These are phyloP conservation scores for Symbiodinium natans DNA, from an alignment of 73 alveolate species.

Conservation along the genomic window DNA sequence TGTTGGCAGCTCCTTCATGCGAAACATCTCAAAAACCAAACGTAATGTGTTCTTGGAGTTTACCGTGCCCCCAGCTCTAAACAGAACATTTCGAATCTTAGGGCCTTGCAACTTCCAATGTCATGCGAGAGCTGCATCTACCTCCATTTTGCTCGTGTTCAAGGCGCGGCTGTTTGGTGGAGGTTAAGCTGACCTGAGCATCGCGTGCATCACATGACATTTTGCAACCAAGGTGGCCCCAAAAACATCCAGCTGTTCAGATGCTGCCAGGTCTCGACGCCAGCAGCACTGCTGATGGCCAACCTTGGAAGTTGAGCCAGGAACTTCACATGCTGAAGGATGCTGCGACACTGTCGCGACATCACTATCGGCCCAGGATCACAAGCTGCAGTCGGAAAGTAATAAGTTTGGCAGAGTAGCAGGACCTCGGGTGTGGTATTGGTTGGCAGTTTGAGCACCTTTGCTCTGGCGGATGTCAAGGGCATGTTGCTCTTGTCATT, in stretches of 20 bases:
- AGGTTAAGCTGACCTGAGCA: neutral
- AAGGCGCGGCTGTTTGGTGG: neutral
- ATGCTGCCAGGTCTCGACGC: neutral
- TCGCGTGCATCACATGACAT: neutral
- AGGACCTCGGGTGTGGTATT: neutral
- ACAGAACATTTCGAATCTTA: too few relatives aligned
- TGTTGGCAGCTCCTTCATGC: neutral
- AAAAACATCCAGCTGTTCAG: neutral
- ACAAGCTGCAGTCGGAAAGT: too few relatives aligned
- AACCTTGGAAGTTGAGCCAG: neutral
- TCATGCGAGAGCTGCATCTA: too few relatives aligned
- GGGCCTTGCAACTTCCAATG: too few relatives aligned
- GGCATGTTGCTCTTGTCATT: neutral
- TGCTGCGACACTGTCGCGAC: too few relatives aligned
- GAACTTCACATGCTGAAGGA: too few relatives aligned
- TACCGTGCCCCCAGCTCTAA: too few relatives aligned
- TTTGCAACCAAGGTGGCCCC: neutral
- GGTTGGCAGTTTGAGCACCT: neutral
- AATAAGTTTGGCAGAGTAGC: neutral
- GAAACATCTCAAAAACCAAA: too few relatives aligned
- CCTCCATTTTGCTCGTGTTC: neutral
- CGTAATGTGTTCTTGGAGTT: too few relatives aligned
- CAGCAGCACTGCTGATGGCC: slow-evolving; percentile 20
- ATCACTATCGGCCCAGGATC: too few relatives aligned
- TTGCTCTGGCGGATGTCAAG: neutral